Base-by-base conservation (phyloP, 1,284 basidiomycete species). In the Ustilago trichophora region DNA sequence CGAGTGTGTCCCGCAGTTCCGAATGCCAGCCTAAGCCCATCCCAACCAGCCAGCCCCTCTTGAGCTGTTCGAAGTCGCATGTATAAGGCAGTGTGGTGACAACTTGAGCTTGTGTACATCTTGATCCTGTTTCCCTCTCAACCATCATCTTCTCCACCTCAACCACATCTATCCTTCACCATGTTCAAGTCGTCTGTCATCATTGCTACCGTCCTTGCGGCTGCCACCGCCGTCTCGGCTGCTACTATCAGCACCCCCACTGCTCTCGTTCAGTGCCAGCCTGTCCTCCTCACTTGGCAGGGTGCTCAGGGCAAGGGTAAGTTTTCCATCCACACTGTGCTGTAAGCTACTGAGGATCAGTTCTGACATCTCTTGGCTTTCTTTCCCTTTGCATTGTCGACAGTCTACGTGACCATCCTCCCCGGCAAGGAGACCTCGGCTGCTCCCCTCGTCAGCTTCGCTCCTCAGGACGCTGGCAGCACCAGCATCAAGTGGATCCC, bases 211-310 rank as follows among this genome's bases (percentile, higher is more conserved):
- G 49, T 59, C 32, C 38, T 63, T 10, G 51, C 51, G 24, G 52
- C 53, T 29, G 44, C 57, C 27, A 22, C 34, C 33, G 33, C 52
- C 40, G 67, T 52, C 19, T 46, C 46, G 21, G 53, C 54, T 18
- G 56, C 50, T 45, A 46, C 27, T 19, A 63, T 75, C 53, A 59
- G 52, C 70, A 76, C 73, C n/a, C 70, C 73, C 18, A 25, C 51
- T 25, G 31, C 65, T 9, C 42, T 77, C 40, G 48, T 55, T 35
- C 57, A 73, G 58, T 77, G 75, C 55, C 67, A 67, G 57, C 66
- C 70, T 40, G 47, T 62, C 29, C 46, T 47, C 3, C 42, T 77
- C 38, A 45, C 41, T 36, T 77, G 70, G 70, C n/a, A 35, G 11
- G 57, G 56, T 26, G 64, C 56, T 38, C 46, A 51, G 40, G 68